Percentiles rank a stretch among this genome's conserved stretches.
Evolutionary conservation across 2,329 filamentous ascomycete genomes (phyloP).

Genomic region (Exophiala xenobiotica): DNA sequence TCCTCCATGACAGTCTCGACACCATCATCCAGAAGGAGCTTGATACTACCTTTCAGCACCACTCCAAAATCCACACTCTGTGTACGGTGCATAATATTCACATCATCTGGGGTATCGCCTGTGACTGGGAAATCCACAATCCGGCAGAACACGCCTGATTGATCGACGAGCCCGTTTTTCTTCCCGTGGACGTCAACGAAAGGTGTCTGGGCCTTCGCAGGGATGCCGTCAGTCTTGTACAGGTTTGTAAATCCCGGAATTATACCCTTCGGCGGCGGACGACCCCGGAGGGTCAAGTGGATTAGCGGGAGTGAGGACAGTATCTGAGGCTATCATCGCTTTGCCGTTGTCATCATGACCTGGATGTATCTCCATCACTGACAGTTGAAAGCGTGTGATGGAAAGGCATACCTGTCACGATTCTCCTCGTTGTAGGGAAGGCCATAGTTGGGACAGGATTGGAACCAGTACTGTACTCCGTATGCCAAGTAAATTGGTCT

Average conservation of each 20-base stretch:
- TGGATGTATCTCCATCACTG: neutral
- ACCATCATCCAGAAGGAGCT: conserved; percentile 34
- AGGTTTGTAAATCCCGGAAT: conserved; percentile 33
- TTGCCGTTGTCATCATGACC: conserved; percentile 33
- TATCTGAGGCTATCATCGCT: conserved; percentile 33
- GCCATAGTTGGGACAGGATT: conserved; percentile 11
- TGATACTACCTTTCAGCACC: conserved; percentile 34
- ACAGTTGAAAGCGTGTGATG: neutral
- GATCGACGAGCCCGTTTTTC: conserved; percentile 29
- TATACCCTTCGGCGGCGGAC: conserved; percentile 25
- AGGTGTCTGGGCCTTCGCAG: conserved; percentile 28
- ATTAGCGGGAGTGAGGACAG: conserved; percentile 31
- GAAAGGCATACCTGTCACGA: conserved; percentile 19
- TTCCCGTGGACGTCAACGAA: conserved; percentile 33
- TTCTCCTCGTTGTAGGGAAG: conserved; percentile 17
- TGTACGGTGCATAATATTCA: conserved; percentile 30
- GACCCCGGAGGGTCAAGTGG: conserved; percentile 30
- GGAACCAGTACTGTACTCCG: neutral
- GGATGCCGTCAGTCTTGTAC: conserved; percentile 30
- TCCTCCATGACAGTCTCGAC: conserved; percentile 31
- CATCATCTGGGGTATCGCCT: conserved; percentile 13
- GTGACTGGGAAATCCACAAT: conserved; percentile 33
- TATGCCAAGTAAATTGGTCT: neutral
- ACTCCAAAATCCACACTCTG: conserved; percentile 36
- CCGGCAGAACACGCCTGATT: conserved; percentile 27